A percentile compares a stretch with the other conserved stretches of the same genome.
Conservation (phyloP, 345 rosid species). For the Tarenaya hassleriana region DNA sequence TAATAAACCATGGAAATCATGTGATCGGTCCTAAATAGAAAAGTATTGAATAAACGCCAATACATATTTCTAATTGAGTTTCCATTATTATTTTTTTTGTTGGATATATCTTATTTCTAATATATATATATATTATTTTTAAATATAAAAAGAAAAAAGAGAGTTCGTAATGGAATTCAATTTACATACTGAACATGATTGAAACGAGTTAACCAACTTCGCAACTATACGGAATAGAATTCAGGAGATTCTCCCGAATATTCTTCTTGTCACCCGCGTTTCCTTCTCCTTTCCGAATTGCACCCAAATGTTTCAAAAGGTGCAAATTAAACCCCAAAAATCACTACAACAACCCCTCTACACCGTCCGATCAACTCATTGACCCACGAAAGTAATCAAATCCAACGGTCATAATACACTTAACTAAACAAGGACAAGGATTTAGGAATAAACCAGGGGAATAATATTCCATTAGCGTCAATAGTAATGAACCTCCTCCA, state of each 20-base stretch:
- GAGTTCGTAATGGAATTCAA: no score
- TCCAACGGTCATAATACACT: conserved; percentile 20
- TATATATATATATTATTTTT: no score
- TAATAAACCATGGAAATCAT: no score
- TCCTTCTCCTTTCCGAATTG: conserved; percentile 2
- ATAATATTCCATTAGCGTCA: conserved; percentile 57
- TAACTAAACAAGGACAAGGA: neutral
- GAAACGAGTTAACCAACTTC: no score
- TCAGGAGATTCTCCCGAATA: conserved; percentile 6
- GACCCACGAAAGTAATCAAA: conserved; percentile 6
- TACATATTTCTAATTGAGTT: no score
- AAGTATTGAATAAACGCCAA: no score
- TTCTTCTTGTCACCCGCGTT: conserved; percentile 30
- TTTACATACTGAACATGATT: no score
- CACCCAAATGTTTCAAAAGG: conserved; percentile 18
- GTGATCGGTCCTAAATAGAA: no score
- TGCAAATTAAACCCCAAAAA: conserved; percentile 14
- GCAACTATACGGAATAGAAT: no score
- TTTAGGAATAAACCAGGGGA: neutral
- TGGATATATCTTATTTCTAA: no score
- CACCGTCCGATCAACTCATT: conserved; percentile 20
- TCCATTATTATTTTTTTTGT: no score
- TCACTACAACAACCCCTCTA: neutral
- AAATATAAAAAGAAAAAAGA: no score
- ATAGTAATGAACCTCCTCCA: conserved; percentile 10